Evolutionary conservation across 768 basidiomycete genomes (phyloP).

Genomic region (Termitomyces sp.): DNA sequence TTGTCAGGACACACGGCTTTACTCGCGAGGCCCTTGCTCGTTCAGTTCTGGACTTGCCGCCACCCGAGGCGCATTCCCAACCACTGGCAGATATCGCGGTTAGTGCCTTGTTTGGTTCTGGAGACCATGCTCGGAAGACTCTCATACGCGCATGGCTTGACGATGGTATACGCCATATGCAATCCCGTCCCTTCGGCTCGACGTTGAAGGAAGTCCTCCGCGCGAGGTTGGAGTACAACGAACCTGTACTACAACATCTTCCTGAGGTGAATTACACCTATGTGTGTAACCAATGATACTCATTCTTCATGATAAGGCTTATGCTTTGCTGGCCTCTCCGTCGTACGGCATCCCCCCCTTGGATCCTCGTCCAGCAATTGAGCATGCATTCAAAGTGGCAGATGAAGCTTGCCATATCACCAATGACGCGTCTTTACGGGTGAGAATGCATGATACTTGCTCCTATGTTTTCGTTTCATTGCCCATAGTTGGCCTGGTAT

Average conservation of each 20-base stretch:
- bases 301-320: constrained; percentile 50
- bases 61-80: constrained; percentile 38
- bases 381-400: constrained; percentile 57
- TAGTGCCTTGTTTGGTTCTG: constrained; percentile 67
- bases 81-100: constrained; percentile 70
- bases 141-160: constrained; percentile 74
- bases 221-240: constrained; percentile 58
- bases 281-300: not conserved
- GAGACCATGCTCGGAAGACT: constrained; percentile 56
- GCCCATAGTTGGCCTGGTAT: constrained; percentile 67
- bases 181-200: constrained; percentile 13
- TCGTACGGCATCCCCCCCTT: constrained; percentile 41
- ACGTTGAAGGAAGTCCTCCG: constrained; percentile 48
- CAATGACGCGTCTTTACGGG: constrained; percentile 52
- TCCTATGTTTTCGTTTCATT: not conserved
- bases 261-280: constrained; percentile 49
- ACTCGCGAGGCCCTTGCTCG: constrained; percentile 64
- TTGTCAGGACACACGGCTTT: constrained; percentile 67
- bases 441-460: constrained; percentile 21
- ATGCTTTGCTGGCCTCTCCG: constrained; percentile 60
- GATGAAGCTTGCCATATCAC: constrained; percentile 63
- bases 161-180: constrained; percentile 55
- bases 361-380: constrained; percentile 55
- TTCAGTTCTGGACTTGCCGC: constrained; percentile 53
- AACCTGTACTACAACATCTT: constrained; percentile 56